A percentile compares a stretch with the other conserved stretches of the same genome.
These are phyloP conservation scores for Globisporangium abappressorium DNA, from an alignment of 352 stramenopile genomes.

Conservation along the genomic window DNA sequence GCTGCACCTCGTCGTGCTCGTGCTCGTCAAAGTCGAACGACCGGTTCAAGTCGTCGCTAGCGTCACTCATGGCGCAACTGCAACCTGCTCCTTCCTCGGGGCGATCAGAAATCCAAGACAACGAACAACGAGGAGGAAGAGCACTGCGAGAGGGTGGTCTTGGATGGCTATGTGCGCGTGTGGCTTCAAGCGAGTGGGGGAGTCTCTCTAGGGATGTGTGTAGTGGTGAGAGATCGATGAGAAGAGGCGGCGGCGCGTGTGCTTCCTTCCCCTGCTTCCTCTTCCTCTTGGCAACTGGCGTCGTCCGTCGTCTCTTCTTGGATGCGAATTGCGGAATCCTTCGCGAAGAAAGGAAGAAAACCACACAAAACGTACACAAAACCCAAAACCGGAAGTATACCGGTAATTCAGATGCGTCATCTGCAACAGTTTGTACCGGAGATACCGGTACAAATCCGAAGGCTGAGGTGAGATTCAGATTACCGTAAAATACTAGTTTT, in stretches of 20 bases:
- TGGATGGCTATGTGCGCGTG: background rate
- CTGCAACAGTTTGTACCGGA: no score
- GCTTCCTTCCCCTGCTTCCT: background rate
- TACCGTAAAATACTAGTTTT: no score
- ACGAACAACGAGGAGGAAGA: no score
- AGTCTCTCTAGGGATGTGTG: background rate
- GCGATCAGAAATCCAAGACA: background rate
- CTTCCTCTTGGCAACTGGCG: background rate
- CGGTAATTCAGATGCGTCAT: no score
- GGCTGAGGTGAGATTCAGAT: no score
- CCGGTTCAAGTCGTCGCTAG: slow-evolving; percentile 28
- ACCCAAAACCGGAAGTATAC: no score
- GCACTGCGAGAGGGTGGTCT: background rate
- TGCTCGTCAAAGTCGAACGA: slow-evolving; percentile 34
- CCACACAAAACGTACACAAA: no score
- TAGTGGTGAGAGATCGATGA: background rate
- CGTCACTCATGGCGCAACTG: slow-evolving; percentile 13
- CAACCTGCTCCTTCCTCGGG: background rate
- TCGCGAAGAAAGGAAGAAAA: no score
- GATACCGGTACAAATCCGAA: no score
- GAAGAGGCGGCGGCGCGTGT: background rate
- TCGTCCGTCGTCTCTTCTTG: background rate
- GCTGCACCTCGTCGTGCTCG: slow-evolving; percentile 15
- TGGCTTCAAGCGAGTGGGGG: background rate
- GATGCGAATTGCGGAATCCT: no score